These are phyloP conservation scores for Sugiyamaella paludigena DNA, from an alignment of 1,139 yeast species.

Conservation along the genomic window DNA sequence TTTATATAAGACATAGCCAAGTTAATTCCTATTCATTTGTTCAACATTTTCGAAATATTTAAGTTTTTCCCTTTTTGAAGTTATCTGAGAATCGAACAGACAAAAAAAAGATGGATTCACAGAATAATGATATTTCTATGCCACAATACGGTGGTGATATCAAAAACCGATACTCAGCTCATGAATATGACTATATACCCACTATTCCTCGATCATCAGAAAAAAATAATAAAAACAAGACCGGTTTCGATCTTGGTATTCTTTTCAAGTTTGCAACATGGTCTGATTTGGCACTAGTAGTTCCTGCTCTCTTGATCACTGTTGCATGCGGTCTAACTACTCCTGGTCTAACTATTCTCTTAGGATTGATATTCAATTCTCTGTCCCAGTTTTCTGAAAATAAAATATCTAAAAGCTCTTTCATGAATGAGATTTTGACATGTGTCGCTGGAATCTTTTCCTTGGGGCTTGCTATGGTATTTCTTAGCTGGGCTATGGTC, in stretches of 20 bases:
- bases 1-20: too few relatives aligned
- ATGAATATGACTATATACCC: too few relatives aligned
- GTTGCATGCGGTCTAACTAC: slow-evolving; percentile 37
- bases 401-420: slow-evolving; percentile 31
- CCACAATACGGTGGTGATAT: too few relatives aligned
- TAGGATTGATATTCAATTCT: slow-evolving; percentile 61
- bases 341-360: slow-evolving; percentile 61
- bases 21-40: too few relatives aligned
- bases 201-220: too few relatives aligned
- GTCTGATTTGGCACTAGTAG: slow-evolving; percentile 4
- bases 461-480: slow-evolving; percentile 54
- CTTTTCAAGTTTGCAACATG: slow-evolving; percentile 8
- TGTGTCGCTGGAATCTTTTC: slow-evolving; percentile 55
- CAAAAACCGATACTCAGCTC: too few relatives aligned
- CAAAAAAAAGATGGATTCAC: too few relatives aligned
- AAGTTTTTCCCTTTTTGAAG: too few relatives aligned
- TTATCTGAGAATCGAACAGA: too few relatives aligned
- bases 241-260: background rate
- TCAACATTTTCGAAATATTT: too few relatives aligned
- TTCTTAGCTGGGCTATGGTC: slow-evolving; percentile 56
- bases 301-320: slow-evolving; percentile 13
- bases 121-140: too few relatives aligned
- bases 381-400: slow-evolving; percentile 44
- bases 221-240: background rate
- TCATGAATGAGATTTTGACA: slow-evolving; percentile 46